A percentile compares a stretch with the other conserved stretches of the same genome.
phyloP scores from a whole-genome alignment of 129 eudicot species.

The Glebionis coronaria region DNA sequence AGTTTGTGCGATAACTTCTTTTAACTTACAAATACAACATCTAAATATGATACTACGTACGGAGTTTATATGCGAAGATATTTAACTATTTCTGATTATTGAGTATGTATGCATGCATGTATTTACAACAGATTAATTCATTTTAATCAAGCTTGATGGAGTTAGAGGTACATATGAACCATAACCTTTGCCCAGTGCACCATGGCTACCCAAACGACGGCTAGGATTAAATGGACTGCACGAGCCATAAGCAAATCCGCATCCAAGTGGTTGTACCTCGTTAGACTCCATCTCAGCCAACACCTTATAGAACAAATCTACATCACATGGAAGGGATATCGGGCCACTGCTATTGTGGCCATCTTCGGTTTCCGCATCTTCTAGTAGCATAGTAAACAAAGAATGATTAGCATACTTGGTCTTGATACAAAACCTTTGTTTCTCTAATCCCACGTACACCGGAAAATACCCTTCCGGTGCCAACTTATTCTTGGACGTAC shows the following conservation, averaged over 20 bases:
- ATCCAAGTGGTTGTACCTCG: conserved; percentile 11
- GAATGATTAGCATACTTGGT: conserved; percentile 57
- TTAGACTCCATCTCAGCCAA: conserved; percentile 54
- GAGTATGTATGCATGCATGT: too few relatives aligned
- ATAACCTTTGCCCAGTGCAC: conserved; percentile 30
- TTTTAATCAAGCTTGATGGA: conserved; percentile 40
- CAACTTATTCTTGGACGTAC: conserved; percentile 36
- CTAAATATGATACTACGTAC: too few relatives aligned
- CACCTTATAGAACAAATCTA: conserved; percentile 48
- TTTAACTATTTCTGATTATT: too few relatives aligned
- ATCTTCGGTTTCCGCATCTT: conserved; percentile 69
- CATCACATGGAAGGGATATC: conserved; percentile 66
- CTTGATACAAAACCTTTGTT: conserved; percentile 59
- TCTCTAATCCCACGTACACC: conserved; percentile 73
- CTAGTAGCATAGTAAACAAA: conserved; percentile 57
- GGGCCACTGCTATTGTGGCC: conserved; percentile 64
- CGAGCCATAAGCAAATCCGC: conserved; percentile 30
- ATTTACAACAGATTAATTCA: conserved; percentile 22
- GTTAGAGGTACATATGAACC: conserved; percentile 41
- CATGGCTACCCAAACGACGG: conserved; percentile 30
- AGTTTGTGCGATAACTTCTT: too few relatives aligned
- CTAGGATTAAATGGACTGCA: conserved; percentile 52
- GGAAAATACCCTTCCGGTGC: conserved; percentile 62
- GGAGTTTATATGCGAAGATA: too few relatives aligned
- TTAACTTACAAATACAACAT: too few relatives aligned